Evolutionary conservation across 306 rosid genomes (phyloP), one percentile per base, ranked within the genome.

Genomic region (Hippophae tibetana): DNA sequence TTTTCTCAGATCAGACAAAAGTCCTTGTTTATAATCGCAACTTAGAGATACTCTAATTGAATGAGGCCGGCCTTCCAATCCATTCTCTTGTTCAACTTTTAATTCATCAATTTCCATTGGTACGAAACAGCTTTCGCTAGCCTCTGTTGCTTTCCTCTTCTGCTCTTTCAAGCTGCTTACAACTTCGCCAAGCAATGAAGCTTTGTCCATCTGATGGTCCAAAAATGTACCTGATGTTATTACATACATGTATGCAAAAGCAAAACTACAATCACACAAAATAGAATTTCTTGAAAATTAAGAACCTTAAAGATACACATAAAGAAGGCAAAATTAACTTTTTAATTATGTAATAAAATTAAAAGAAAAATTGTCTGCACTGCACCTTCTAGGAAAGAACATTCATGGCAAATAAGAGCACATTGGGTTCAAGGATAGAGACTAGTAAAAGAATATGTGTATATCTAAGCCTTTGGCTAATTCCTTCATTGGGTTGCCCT

Each of bases 151-250:
- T 65, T 72, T 82, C 68, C 74, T 66, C 73, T 84, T 77, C 55
- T 81, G 78, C 48, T 79, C 82, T 69, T 84, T 86, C 73, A 86
- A 64, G 69, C 75, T 79, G 60, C 55, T 71, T 12, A 86, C 61
- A 47, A 81, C 95, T 71, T 79, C 88, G 27, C 78, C 82, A 25
- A 86, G 86, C 58, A 86, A 70, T 31, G 90, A 70, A 0, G 95
- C 95, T 71, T 86, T 86, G 81, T 86, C 95, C 95, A 86, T 79
- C 95, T 86, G 67, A 54, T 42, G 55, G 26, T 54, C 45, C 38
- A 48, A 8, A 40, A 31, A 49, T 26, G 11, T 46, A 40, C 12
- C 5, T 49, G 7, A 50, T 31, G 6, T 7, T 5, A 5, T 38
- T 43, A 7, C 18, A 47, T 2, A 40, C 66, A 13, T 48, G 25